Evolutionary conservation across 257 asterid species (phyloP), one percentile per base, ranked within the genome.

Genomic region (Ajuga chamaepitys): DNA sequence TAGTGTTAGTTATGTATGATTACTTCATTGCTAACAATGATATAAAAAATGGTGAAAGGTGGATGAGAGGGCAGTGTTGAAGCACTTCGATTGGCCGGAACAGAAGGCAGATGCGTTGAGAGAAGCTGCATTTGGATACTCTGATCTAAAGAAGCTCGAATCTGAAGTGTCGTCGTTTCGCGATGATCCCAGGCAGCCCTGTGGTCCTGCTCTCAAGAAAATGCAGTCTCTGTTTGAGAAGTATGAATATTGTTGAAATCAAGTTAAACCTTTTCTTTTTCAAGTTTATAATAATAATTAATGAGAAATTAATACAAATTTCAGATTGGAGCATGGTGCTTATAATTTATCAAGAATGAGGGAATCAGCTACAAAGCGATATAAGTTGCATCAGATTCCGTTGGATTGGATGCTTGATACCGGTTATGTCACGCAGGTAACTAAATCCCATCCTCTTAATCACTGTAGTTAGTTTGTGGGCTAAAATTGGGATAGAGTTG

Each of bases 11-110:
- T n/a, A n/a, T n/a, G n/a, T n/a, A n/a, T n/a, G n/a, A n/a, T n/a
- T n/a, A n/a, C n/a, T n/a, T n/a, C n/a, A n/a, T n/a, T n/a, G n/a
- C n/a, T n/a, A n/a, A n/a, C n/a, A n/a, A n/a, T n/a, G n/a, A n/a
- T n/a, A n/a, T n/a, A n/a, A n/a, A 52, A 56, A 66, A 54, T 17
- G 22, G 10, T 56, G 40, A 50, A 30, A 93, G 99, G 97, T 90
- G 67, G 99, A 94, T 58, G 99, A 94, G 80, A 94, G 97, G 72
- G 97, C 99, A n/a, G 99, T 94, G 60, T 71, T 94, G 76, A 94
- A 94, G 82, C 99, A 94, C 84, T 94, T 94, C 22, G 78, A 86
- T 10, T 94, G 99, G 99, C 99, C 99, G 3, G 99, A 94, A 62
- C 81, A 86, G 63, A 94, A 86, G 64, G 99, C 99, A 2, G 99